Conservation (phyloP, 2,329 filamentous ascomycete species). For the Scopulariopsis brevicaulis region DNA sequence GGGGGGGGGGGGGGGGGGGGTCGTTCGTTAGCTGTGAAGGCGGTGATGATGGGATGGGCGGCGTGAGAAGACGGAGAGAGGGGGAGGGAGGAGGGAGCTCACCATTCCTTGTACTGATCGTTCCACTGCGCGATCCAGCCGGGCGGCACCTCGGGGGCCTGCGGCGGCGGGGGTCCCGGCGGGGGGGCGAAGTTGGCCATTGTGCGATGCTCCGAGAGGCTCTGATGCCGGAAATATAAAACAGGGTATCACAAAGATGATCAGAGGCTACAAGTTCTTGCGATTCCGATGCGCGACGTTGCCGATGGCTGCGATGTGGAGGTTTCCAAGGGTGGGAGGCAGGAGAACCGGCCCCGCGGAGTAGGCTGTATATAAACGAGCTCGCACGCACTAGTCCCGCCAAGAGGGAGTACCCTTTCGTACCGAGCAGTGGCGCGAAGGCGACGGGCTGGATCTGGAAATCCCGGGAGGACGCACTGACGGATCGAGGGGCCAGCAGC, state of each 20-base stretch:
- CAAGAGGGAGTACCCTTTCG: no score
- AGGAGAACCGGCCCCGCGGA: no score
- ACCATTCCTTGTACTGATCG: conserved; percentile 80
- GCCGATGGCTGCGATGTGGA: no score
- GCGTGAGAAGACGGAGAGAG: not conserved
- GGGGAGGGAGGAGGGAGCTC: conserved; percentile 10
- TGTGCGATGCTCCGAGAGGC: not conserved
- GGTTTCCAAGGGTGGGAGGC: no score
- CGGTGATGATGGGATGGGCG: not conserved
- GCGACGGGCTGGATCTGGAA: no score
- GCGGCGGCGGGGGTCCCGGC: conserved; percentile 42
- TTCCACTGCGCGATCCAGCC: conserved; percentile 85
- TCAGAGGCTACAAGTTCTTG: not conserved
- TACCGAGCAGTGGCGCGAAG: no score
- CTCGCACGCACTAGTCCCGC: no score
- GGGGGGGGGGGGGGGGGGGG: not conserved
- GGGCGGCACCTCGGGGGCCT: conserved; percentile 47
- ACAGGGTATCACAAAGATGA: not conserved
- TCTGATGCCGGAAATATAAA: not conserved
- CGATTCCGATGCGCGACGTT: no score
- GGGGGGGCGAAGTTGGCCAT: conserved; percentile 47
- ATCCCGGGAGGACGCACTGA: no score
- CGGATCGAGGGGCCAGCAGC: no score
- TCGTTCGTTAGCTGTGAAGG: conserved; percentile 1
- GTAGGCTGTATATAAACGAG: no score